Evolutionary conservation across 2,329 filamentous ascomycete species (phyloP), one percentile per base, ranked within the genome.

Genomic region (Trichothecium sympodiale): DNA sequence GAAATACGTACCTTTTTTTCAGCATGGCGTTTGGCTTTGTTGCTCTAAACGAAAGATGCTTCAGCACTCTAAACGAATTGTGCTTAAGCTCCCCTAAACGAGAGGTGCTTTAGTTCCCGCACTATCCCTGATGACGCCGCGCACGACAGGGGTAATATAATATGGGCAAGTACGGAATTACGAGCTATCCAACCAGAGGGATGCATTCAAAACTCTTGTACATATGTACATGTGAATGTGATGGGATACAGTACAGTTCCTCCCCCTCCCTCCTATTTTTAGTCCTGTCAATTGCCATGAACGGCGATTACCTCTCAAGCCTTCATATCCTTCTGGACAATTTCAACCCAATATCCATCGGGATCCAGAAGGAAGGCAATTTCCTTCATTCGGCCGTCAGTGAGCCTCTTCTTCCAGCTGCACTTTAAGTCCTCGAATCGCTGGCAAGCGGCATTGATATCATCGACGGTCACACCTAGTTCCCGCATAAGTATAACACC

Each of bases 341-440:
- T 54, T 60, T 81, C 77, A 36, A 86, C 71, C 84, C 83, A 93
- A 62, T 93, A 94, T 33, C 73, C 75, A 59, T 94, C 87, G 0
- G 88, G 87, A 47, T 89, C 89, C 33, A 94, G 66, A 32, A 96
- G 62, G 54, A 96, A 96, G 0, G 91, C 91, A 36, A 96, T 80
- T 45, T 91, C 85, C 70, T 84, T 89, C 88, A 95, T 94, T 31
- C 74, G 68, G 2, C 89, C 89, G 43, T 96, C 89, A 2, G 85
- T 94, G 42, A 96, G 69, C 45, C 84, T 73, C 77, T 96, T 96
- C 77, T 94, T 94, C 85, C 87, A 98, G 59, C 73, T 79, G 37
- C 89, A 82, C 5, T 80, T 74, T 52, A 84, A 65, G 37, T 77
- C 74, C 55, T 96, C 91, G 47, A 96, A 88, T 12, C 88, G 75